Base-by-base conservation (phyloP, 305 asterid genomes). In the Fraxinus ornus region DNA sequence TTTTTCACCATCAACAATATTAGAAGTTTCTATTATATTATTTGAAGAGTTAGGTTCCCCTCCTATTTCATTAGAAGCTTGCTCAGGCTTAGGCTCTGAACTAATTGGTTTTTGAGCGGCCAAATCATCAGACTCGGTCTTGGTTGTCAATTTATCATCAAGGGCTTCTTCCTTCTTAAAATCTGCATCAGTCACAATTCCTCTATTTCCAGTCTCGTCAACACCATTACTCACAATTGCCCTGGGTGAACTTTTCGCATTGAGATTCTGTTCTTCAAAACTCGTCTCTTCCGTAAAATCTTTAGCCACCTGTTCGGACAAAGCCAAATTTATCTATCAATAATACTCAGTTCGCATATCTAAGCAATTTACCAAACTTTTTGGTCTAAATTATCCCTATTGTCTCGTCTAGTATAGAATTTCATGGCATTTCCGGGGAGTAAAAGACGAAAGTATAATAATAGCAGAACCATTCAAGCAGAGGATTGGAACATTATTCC, bases 211-310 rank as follows among this genome's bases (percentile, higher is more conserved):
- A 26, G 86, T 57, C 85, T 83, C 94, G 64, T 75, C 81, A 78
- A 82, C 78, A 79, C 88, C 89, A 91, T 86, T 89, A 78, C 91
- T 88, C 85, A 85, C 88, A 81, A 83, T 88, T 74, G 89, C 82
- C 81, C 87, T 89, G 33, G 89, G 91, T 75, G 93, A 87, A 72
- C 77, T 81, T 81, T 74, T 78, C 28, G 74, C 83, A 78, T 84
- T 41, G 64, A 83, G 84, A 52, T 86, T 87, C 73, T 85, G 76
- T 76, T 86, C 87, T 78, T 83, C 86, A 37, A 72, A 75, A 84
- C 84, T 80, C 66, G 85, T 85, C 79, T 84, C 91, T 80, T 87
- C 90, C 3, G 70, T 80, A 79, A 80, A 84, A 66, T 89, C 88
- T 85, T 87, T 86, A 77, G 83, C 83, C 68, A 91, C 85, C 81